Evolutionary conservation across 2,329 filamentous ascomycete genomes (phyloP).

Genomic region (Botrytis galanthina): DNA sequence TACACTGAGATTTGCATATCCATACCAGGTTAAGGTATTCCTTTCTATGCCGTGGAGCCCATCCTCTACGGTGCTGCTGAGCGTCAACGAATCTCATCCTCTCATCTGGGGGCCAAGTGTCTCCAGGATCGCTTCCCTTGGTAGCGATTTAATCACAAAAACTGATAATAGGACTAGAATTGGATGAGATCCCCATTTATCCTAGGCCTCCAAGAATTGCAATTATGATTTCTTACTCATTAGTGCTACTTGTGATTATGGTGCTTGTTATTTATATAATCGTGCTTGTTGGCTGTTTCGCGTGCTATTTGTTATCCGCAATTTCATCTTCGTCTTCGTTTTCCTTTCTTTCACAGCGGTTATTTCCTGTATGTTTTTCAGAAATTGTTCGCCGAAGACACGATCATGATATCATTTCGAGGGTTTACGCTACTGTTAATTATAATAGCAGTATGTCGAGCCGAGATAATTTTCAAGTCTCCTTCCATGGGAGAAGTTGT

Average conservation of each 20-base stretch:
- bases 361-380: not conserved
- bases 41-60: not conserved
- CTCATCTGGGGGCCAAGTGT: not conserved
- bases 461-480: conserved; percentile 4
- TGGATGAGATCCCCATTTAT: not conserved
- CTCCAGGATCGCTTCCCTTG: not conserved
- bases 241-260: not conserved
- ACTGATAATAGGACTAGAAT: not conserved
- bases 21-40: not conserved
- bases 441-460: conserved; percentile 5
- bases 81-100: not conserved
- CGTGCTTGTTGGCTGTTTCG: not conserved
- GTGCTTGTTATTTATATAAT: not conserved
- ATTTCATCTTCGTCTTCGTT: not conserved
- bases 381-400: not conserved
- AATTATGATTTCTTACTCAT: not conserved
- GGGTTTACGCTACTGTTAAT: not conserved
- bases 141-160: not conserved
- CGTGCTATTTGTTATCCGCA: not conserved
- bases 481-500: conserved; percentile 15
- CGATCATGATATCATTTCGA: not conserved
- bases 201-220: not conserved
- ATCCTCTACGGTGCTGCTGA: not conserved
- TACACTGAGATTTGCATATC: not conserved
- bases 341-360: not conserved